Evolutionary conservation across 1,284 basidiomycete genomes (phyloP), one percentile per base, ranked within the genome.

Genomic region (Fomes fomentarius): DNA sequence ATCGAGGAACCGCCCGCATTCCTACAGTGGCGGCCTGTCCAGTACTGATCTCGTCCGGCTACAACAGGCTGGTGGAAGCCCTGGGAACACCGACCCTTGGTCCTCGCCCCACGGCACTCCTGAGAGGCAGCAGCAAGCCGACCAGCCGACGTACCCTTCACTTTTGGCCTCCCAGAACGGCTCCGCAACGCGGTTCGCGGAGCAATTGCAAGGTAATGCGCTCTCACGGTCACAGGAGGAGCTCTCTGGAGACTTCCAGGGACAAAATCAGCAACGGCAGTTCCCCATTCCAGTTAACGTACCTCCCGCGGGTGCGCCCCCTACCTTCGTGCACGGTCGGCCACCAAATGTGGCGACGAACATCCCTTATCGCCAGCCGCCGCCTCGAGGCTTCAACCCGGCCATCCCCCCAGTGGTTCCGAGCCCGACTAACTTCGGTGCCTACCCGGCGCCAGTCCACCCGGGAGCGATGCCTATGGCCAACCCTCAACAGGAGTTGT

Each of bases 11-110:
- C 80, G 89, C 50, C 89, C 88, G 15, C 87, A 88, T 66, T 90
- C 89, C 0, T 91, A 89, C 68, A 90, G 85, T 57, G 89, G 89
- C 31, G 87, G 86, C 22, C 72, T 91, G 39, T 88, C 88, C 14
- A 78, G 74, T 49, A 83, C 84, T 45, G 88, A 91, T 58, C 76
- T 91, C 55, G 83, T 84, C 58, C 86, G 88, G 61, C 73, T 91
- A 52, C 87, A 88, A 66, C 84, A 87, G 63, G 82, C 78, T 25
- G 85, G 80, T 40, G 83, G 83, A 54, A 74, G 74, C 56, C 69
- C 70, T 33, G 70, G 62, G 15, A 66, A 56, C 50, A 57, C 61
- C 4, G 71, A 72, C 17, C 46, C 59, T 0, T 70, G 68, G 68
- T 47, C 61, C 5, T 66, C 66, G 24, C 63, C 69, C 9, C 66